A percentile compares a stretch with the other conserved stretches of the same genome.
phyloP scores from a whole-genome alignment of 2,329 filamentous ascomycete species.

The Calonectria leucothoes region DNA sequence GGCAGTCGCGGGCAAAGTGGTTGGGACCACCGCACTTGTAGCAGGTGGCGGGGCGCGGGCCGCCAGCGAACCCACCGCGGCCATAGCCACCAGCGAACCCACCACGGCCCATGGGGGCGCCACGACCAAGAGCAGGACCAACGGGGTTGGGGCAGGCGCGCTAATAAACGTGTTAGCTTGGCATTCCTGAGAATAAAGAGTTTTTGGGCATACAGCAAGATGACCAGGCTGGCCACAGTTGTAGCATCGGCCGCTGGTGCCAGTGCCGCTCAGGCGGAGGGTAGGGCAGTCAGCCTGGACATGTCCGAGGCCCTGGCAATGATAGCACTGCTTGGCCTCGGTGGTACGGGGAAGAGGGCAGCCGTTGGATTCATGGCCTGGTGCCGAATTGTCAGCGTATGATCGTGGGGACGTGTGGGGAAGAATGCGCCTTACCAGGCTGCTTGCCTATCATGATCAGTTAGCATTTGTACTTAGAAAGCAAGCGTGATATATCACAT shows the following conservation, averaged over 20 bases:
- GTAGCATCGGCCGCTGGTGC: conserved; percentile 91
- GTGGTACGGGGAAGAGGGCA: conserved; percentile 97
- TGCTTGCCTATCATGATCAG: conserved; percentile 74
- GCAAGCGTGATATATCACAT: conserved; percentile 51
- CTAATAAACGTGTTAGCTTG: conserved; percentile 51
- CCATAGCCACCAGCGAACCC: conserved; percentile 72
- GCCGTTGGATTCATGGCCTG: conserved; percentile 94
- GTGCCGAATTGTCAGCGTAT: conserved; percentile 16
- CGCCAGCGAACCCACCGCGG: conserved; percentile 81
- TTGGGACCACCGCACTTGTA: conserved; percentile 89
- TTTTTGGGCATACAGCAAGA: conserved; percentile 75
- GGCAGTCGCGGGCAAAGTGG: conserved; percentile 98
- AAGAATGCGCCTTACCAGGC: conserved; percentile 65
- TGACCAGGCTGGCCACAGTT: conserved; percentile 95
- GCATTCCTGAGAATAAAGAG: not conserved
- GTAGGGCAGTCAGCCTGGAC: conserved; percentile 99
- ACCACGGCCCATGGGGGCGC: conserved; percentile 76
- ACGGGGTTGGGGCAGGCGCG: conserved; percentile 86
- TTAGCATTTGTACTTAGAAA: conserved; percentile 8
- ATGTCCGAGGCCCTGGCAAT: conserved; percentile 98
- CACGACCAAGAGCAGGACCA: conserved; percentile 70
- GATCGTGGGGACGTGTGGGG: not conserved
- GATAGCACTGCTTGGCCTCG: conserved; percentile 99
- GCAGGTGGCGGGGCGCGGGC: conserved; percentile 76
- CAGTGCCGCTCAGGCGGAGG: conserved; percentile 86